Conservation (phyloP, 768 basidiomycete genomes). For the Cubamyces lactineus region DNA sequence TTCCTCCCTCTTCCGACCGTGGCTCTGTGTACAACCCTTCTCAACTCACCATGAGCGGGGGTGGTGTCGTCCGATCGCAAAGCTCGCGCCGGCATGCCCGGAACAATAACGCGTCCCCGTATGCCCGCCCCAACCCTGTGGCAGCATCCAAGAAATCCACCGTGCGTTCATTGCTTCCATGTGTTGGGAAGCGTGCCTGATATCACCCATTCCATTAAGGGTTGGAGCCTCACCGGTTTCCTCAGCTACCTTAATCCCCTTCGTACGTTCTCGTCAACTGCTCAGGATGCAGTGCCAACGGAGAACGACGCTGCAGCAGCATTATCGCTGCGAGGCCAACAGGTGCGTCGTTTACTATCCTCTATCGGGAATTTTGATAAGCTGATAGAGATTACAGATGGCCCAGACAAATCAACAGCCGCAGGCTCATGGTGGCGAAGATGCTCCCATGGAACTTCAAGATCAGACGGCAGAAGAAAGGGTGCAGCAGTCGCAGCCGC, state of each 20-base stretch:
- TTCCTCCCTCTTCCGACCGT: background rate
- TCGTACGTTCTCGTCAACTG: slow-evolving; percentile 29
- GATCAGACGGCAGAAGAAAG: background rate
- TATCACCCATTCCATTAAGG: slow-evolving; percentile 33
- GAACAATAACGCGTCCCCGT: slow-evolving; percentile 50
- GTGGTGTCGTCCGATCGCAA: slow-evolving; percentile 14
- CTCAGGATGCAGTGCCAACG: slow-evolving; percentile 15
- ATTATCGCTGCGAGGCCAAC: slow-evolving; percentile 10
- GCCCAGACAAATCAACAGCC: background rate
- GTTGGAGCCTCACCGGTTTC: slow-evolving; percentile 56
- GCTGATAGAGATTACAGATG: background rate
- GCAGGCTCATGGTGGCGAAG: background rate
- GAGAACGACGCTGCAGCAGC: slow-evolving; percentile 16
- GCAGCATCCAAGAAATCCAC: slow-evolving; percentile 43
- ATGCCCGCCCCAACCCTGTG: slow-evolving; percentile 45
- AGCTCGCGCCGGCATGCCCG: slow-evolving; percentile 22
- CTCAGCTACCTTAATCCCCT: slow-evolving; percentile 57
- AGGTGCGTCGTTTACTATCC: slow-evolving; percentile 7
- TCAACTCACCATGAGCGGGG: slow-evolving; percentile 21
- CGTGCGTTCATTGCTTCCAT: slow-evolving; percentile 37
- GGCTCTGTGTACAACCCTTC: background rate
- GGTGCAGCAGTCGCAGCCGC: background rate
- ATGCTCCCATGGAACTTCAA: background rate
- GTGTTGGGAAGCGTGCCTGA: slow-evolving; percentile 24
- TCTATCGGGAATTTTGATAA: background rate